A percentile compares a stretch with the other conserved stretches of the same genome.
These are phyloP conservation scores for Nothopassalora personata DNA, from an alignment of 2,329 filamentous ascomycete genomes.

Conservation along the genomic window DNA sequence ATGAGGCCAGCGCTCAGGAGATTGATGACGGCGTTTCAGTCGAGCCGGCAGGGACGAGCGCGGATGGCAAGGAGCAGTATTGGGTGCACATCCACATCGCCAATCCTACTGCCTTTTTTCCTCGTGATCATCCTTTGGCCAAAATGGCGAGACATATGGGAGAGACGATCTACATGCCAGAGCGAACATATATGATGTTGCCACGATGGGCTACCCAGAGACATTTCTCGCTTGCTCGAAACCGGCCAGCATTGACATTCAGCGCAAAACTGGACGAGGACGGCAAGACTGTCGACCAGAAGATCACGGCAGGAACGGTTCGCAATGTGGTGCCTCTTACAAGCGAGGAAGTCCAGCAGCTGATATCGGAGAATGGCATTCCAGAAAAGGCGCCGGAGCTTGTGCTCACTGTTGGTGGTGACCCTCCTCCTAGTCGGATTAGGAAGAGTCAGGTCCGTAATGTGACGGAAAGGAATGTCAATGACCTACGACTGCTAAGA, in stretches of 20 bases:
- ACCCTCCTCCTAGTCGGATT: slow-evolving; percentile 18
- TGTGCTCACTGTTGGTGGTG: slow-evolving; percentile 33
- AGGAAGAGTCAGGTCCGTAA: slow-evolving; percentile 17
- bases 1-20: slow-evolving; percentile 59
- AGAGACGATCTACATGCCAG: slow-evolving; percentile 53
- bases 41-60: slow-evolving; percentile 40
- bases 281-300: slow-evolving; percentile 51
- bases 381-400: slow-evolving; percentile 9
- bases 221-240: slow-evolving; percentile 49
- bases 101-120: slow-evolving; percentile 68
- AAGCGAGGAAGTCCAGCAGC: slow-evolving; percentile 33
- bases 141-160: slow-evolving; percentile 57
- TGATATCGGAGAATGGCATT: slow-evolving; percentile 12
- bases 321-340: slow-evolving; percentile 53
- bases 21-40: slow-evolving; percentile 77
- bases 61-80: slow-evolving; percentile 44
- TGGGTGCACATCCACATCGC: slow-evolving; percentile 78
- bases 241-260: slow-evolving; percentile 57
- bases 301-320: slow-evolving; percentile 50
- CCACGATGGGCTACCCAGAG: slow-evolving; percentile 45
- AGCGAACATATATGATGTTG: slow-evolving; percentile 54
- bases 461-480: slow-evolving; percentile 23
- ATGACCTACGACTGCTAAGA: slow-evolving; percentile 35
- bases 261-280: slow-evolving; percentile 50
- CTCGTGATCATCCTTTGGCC: slow-evolving; percentile 53